Evolutionary conservation across 306 rosid genomes (phyloP).

Genomic region (Canavalia gladiata): DNA sequence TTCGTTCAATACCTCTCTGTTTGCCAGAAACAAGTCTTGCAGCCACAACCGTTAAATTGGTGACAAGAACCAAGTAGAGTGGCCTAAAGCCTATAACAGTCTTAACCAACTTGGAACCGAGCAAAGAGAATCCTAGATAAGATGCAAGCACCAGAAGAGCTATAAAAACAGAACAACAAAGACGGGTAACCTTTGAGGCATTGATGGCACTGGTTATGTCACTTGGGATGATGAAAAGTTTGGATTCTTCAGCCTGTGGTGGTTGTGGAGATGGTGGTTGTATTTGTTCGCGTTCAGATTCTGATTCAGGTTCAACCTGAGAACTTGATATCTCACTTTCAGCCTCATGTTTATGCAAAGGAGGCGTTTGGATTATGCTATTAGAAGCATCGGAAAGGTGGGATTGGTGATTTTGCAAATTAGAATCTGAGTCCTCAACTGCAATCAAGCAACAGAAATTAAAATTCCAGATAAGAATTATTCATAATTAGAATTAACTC

Average conservation of each 20-base stretch:
- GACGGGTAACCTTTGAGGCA: constrained; percentile 63
- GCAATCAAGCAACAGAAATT: constrained; percentile 37
- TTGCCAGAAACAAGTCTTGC: constrained; percentile 55
- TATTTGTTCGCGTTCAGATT: constrained; percentile 32
- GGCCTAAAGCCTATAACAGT: constrained; percentile 65
- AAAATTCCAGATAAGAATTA: not conserved
- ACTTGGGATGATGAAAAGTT: constrained; percentile 54
- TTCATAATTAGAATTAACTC: not conserved
- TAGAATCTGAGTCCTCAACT: constrained; percentile 53
- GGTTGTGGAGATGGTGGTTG: not conserved
- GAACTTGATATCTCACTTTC: constrained; percentile 39
- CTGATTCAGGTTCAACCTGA: constrained; percentile 46
- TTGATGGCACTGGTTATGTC: constrained; percentile 65
- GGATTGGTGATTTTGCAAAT: constrained; percentile 46
- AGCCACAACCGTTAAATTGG: constrained; percentile 69
- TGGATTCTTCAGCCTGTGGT: not conserved
- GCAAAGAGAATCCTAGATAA: constrained; percentile 57
- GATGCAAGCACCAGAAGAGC: constrained; percentile 68
- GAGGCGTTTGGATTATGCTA: constrained; percentile 38
- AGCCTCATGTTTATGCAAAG: constrained; percentile 20
- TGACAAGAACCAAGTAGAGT: constrained; percentile 68
- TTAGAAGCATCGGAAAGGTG: constrained; percentile 15
- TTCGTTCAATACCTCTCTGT: constrained; percentile 44
- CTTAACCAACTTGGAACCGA: constrained; percentile 52
- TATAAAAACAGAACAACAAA: constrained; percentile 60